Evolutionary conservation across 1,139 yeast species (phyloP).

Genomic region (Saccharomycopsis phalli): DNA sequence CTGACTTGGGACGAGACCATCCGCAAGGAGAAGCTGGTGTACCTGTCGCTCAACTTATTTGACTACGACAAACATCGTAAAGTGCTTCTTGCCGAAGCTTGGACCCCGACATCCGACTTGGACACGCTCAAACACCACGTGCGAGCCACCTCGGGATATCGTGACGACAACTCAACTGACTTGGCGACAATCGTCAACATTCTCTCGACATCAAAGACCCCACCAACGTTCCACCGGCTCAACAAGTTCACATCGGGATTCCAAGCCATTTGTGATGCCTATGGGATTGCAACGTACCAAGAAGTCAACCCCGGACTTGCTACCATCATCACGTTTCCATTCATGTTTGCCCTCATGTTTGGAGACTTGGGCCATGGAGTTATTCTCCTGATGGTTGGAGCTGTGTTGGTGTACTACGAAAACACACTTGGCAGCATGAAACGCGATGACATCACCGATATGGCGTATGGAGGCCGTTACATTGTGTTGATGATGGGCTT

Average conservation of each 20-base stretch:
- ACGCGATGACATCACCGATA: constrained; percentile 71
- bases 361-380: constrained; percentile 83
- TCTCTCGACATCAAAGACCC: constrained; percentile 56
- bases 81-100: constrained; percentile 94
- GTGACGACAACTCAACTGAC: constrained; percentile 18
- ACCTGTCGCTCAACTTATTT: constrained; percentile 68
- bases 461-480: constrained; percentile 74
- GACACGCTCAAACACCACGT: constrained; percentile 18
- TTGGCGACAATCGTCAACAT: constrained; percentile 48
- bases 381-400: constrained; percentile 52
- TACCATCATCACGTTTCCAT: constrained; percentile 72
- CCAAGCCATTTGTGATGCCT: constrained; percentile 72
- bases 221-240: constrained; percentile 72
- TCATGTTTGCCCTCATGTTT: constrained; percentile 83
- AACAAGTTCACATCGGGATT: constrained; percentile 71
- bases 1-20: constrained; percentile 59
- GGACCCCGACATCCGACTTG: constrained; percentile 62
- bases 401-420: constrained; percentile 51
- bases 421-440: constrained; percentile 49
- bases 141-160: constrained; percentile 18
- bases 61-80: constrained; percentile 79
- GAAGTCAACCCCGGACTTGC: constrained; percentile 79
- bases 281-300: constrained; percentile 68
- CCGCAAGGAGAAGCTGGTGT: constrained; percentile 66
- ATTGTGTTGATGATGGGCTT: constrained; percentile 66